Evolutionary conservation across 2,329 filamentous ascomycete species (phyloP).

Genomic region (Phaeosphaeriaceae sp.): DNA sequence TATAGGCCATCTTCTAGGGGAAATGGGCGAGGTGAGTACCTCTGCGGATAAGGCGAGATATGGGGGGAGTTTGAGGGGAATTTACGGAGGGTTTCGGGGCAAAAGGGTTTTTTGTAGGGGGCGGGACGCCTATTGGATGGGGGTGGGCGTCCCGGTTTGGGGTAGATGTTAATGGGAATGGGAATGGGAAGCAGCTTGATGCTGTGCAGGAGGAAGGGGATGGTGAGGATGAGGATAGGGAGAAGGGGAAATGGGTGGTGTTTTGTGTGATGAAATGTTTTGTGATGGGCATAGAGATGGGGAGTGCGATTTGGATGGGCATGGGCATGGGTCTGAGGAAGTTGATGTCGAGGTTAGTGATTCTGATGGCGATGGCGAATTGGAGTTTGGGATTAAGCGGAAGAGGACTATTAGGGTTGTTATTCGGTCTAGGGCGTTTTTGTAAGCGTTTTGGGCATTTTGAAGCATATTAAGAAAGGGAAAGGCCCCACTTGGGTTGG

Average conservation of each 20-base stretch:
- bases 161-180: slow-evolving; percentile 4
- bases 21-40: slow-evolving; percentile 42
- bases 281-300: too few species aligned
- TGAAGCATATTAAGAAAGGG: too few species aligned
- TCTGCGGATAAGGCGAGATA: slow-evolving; percentile 41
- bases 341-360: too few species aligned
- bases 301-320: too few species aligned
- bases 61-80: slow-evolving; percentile 40
- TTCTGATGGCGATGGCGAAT: slow-evolving; percentile 7
- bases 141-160: slow-evolving; percentile 39
- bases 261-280: too few species aligned
- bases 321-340: too few species aligned
- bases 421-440: slow-evolving; percentile 45
- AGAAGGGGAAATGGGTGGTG: too few species aligned
- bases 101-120: slow-evolving; percentile 59
- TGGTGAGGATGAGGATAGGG: slow-evolving; percentile 20
- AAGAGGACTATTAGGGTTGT: slow-evolving; percentile 40
- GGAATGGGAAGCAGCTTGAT: slow-evolving; percentile 22
- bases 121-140: slow-evolving; percentile 40
- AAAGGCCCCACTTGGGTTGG: too few species aligned
- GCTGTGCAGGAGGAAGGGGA: slow-evolving; percentile 29
- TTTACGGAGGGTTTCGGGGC: slow-evolving; percentile 53
- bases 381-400: slow-evolving; percentile 26
- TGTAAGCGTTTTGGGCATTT: too few species aligned
- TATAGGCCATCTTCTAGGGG: slow-evolving; percentile 48